Evolutionary conservation across 495 filamentous ascomycete genomes (phyloP).

Genomic region (Thozetella sp.): DNA sequence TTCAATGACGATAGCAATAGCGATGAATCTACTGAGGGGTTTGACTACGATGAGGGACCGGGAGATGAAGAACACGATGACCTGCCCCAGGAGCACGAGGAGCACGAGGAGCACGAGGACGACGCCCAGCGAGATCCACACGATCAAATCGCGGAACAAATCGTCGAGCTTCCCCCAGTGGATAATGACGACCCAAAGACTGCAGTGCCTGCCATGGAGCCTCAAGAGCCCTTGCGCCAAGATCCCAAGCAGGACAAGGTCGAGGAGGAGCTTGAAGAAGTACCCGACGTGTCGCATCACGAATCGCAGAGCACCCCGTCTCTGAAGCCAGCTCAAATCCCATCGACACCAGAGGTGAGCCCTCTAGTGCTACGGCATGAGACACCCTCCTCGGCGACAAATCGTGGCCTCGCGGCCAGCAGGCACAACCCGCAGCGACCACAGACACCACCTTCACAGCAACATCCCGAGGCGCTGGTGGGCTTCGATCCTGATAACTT

Average conservation of each 20-base stretch:
- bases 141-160: not conserved
- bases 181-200: constrained; percentile 5
- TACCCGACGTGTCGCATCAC: not conserved
- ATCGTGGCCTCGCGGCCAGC: constrained; percentile 3
- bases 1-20: constrained; percentile 23
- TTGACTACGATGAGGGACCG: not conserved
- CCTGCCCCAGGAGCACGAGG: constrained; percentile 8
- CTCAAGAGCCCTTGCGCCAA: too few species aligned
- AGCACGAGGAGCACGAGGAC: not conserved
- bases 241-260: not conserved
- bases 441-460: not conserved
- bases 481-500: not conserved
- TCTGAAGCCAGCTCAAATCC: not conserved
- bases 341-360: not conserved
- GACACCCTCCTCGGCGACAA: not conserved
- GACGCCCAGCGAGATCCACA: not conserved
- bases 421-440: constrained; percentile 4
- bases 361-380: not conserved
- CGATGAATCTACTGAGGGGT: not conserved
- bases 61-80: constrained; percentile 2
- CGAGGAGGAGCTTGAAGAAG: not conserved
- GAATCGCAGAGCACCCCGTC: not conserved
- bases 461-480: not conserved
- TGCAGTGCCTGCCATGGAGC: constrained; percentile 1
- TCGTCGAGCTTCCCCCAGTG: not conserved